These are phyloP conservation scores for Articulospora tetracladia DNA, from an alignment of 495 filamentous ascomycete genomes.

Conservation along the genomic window DNA sequence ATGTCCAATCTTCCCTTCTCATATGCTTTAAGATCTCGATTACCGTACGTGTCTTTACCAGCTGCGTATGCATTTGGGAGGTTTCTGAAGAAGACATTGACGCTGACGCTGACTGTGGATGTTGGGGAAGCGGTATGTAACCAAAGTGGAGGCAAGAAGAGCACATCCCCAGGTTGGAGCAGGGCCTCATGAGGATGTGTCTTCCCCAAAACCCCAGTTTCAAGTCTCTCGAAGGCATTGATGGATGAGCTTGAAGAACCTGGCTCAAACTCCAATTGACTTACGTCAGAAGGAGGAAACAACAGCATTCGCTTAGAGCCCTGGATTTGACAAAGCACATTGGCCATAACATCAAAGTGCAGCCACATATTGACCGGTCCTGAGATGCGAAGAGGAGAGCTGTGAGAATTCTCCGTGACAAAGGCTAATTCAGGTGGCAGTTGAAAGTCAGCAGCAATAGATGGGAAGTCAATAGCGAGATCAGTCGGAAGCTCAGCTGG, in stretches of 20 bases:
- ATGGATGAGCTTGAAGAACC: conserved; percentile 75
- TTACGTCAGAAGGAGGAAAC: conserved; percentile 74
- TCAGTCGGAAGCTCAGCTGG: conserved; percentile 66
- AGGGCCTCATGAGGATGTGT: conserved; percentile 66
- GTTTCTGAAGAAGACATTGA: conserved; percentile 84
- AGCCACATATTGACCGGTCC: conserved; percentile 87
- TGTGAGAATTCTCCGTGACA: conserved; percentile 64
- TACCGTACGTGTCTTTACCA: conserved; percentile 84
- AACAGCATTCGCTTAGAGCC: conserved; percentile 70
- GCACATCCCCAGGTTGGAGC: conserved; percentile 65
- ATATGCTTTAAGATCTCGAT: conserved; percentile 79
- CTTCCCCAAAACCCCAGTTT: conserved; percentile 38
- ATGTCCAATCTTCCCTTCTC: conserved; percentile 75
- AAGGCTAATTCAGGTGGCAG: conserved; percentile 60
- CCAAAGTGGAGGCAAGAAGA: conserved; percentile 83
- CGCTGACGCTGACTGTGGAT: conserved; percentile 58
- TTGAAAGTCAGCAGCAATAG: conserved; percentile 63
- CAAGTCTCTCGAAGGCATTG: conserved; percentile 56
- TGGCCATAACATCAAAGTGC: conserved; percentile 91
- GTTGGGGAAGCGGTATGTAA: conserved; percentile 71
- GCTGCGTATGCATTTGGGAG: conserved; percentile 64
- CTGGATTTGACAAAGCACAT: conserved; percentile 76
- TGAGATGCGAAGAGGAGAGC: conserved; percentile 75
- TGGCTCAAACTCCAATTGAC: conserved; percentile 62
- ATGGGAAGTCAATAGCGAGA: conserved; percentile 66